Evolutionary conservation across 2,329 filamentous ascomycete species (phyloP), one percentile per base, ranked within the genome.

Genomic region (Fusarium lyarnte): DNA sequence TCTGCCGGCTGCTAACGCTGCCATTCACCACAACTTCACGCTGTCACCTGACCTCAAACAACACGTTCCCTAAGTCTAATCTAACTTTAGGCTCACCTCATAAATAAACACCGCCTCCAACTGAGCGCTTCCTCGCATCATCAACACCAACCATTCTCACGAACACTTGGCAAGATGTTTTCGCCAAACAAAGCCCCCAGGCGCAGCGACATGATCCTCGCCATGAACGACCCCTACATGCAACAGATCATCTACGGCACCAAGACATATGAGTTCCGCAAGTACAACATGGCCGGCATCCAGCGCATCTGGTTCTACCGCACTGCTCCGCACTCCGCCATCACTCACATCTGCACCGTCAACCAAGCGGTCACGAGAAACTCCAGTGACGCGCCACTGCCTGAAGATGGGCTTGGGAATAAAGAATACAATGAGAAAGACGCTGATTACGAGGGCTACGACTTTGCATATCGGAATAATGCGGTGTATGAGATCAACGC

Each of bases 281-380:
- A 74, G 31, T 78, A 77, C 58, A 49, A 58, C 39, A 66, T 75
- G 49, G n/a, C 60, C 0, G 53, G 60, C n/a, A 53, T 78, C 17
- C 9, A 74, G 58, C 47, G 72, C 6, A 77, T 78, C 29, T 78
- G 72, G 74, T 78, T 77, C 49, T 79, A 78, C 35, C 61, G 76
- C 52, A 77, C 71, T 1, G 74, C 74, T 5, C 77, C 77, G 1
- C 66, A 75, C 54, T 78, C 77, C 1, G 60, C 68, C 67, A 72
- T 77, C 19, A 79, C 75, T 1, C 78, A 79, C 51, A 66, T 78
- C 36, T 78, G 75, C 59, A 60, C 74, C 1, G 72, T 75, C 2
- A 51, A 61, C 31, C 45, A 67, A 25, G 75, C 70, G 2, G 43
- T 23, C 8, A 78, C 70, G 1, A 65, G 76, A 58, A 72, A 70